Base-by-base conservation (phyloP, 75 land plant species). In the Adiantum capillusveneris region DNA sequence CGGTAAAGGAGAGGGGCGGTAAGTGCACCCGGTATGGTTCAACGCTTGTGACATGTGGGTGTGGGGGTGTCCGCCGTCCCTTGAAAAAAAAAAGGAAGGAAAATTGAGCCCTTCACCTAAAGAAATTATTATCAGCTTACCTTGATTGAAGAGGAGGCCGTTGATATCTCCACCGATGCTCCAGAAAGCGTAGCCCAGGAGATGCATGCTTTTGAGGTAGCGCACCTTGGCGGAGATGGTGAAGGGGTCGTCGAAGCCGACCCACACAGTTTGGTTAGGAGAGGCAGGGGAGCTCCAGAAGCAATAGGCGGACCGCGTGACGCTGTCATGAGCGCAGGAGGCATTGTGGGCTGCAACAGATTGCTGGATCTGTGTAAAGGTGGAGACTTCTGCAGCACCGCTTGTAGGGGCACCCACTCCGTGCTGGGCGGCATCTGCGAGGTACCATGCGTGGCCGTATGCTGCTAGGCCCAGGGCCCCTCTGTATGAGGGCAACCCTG, bases 391-490 rank as follows among this genome's bases (percentile, higher is more conserved):
- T 1, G 46, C 82, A 0, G 64, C 57, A 0, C 75, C 78, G 6
- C 77, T 65, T 11, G 88, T 73, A 7, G 84, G 72, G 19, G 84
- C 79, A 20, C 83, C 83, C 11, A 88, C 29, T 7, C 77, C 75
- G 13, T 72, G 44, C 31, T 49, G 31, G 6, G 25, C 9, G 11
- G 73, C 63, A 42, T 70, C 69, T 26, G 25, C 46, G 6, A 88
- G 81, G 9, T 29, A 53, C 94, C 94, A 85, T 16, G 79, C 29
- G 12, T 68, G 37, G 0, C 94, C 94, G 41, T 88, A 84, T 7
- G 75, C 39, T 1, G 94, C 83, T 31, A 88, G 51, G 0, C 89
- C 94, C 72, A 85, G 50, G 19, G 69, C 82, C 19, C 76, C 11
- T 59, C 74, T 79, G 9, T 43, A 11, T 0, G 61, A 6, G 0